Evolutionary conservation across 1,284 basidiomycete genomes (phyloP), one percentile per base, ranked within the genome.

Genomic region (Irpex sp.): DNA sequence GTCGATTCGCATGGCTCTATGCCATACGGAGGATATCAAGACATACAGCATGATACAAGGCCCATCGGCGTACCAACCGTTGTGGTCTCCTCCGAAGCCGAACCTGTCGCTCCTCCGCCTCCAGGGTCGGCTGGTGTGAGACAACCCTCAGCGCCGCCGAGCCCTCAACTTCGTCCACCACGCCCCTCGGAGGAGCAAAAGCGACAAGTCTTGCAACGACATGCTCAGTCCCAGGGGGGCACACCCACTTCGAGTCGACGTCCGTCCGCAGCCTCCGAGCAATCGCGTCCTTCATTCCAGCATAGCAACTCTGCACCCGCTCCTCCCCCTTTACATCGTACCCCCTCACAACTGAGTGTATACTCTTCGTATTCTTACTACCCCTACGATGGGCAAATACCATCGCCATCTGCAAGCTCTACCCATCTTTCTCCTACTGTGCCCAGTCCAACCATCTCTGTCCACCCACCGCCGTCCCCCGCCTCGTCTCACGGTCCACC

Each of bases 311-410:
- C 26, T 26, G 26, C 26, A 26, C 4, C 26, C 26, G 26, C 36
- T 61, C 60, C 31, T 17, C 53, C 9, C 39, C 6, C 39, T 11
- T 46, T 53, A 26, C 37, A 19, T 49, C 67, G 64, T 9, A 47
- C 68, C 31, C 39, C 65, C 5, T 70, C 72, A 2, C 66, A 82
- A 0, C 74, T 81, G 13, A 89, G 86, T 66, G 63, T 89, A 26
- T 89, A 89, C 72, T 88, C 87, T 7, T 73, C 72, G 17, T 89
- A 89, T 69, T 89, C 87, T 1, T 89, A 82, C 69, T 90, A 90
- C 65, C 81, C 81, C 54, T 73, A 85, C 51, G 83, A 86, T 53
- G 78, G 76, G 60, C 68, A 75, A 19, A 66, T 69, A 5, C 53
- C 71, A n/a, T 57, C 66, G 33, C 46, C 59, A 17, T 39, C 57